Base-by-base conservation (phyloP, 108 stramenopile genomes). In the Fistulifera solaris region DNA sequence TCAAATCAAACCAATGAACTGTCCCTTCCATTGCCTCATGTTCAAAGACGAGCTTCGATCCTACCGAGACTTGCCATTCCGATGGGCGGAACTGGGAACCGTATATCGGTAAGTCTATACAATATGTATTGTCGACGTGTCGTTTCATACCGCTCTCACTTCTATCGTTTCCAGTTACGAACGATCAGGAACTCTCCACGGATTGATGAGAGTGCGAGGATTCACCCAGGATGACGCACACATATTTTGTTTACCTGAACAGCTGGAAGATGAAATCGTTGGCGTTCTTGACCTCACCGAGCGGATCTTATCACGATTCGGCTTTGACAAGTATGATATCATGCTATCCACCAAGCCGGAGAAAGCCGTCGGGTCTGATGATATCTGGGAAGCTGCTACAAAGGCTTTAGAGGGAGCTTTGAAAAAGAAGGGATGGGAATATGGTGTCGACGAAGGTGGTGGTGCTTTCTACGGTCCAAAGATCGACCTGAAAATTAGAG, bases 1-100 rank as follows among this genome's bases (percentile, higher is more conserved):
- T 62, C 97, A 98, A 70, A 85, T 98, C 75, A 98, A 96, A 76
- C 98, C 98, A 19, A 99, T 99, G 98, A 99, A 99, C 76, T 99
- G 98, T 68, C 98, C 98, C 6, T 97, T 96, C 65, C 98, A 99
- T 74, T 98, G 96, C 73, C 72, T 99, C 39, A 96, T 99, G 92
- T 97, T 84, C 68, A 94, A 95, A 70, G 93, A 95, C 68, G 73
- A 80, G 23, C 66, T 93, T 48, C 84, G 94, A 38, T 89, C 87
- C 18, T 97, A 95, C 70, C 87, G 96, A 46, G 96, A 97, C 40
- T 74, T 97, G 53, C 96, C 96, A 15, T 79, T 94, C 58, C 83
- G 96, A 46, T 97, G 94, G 94, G 96, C 80, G 1, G 96, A 97
- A 67, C 78, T 97, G 19, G 96, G 96, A 54, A 97, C 96, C n/a